Percentiles rank a stretch among this genome's conserved stretches.
Evolutionary conservation across 192 early-diverging fungal species (phyloP).

Genomic region (Mortierella claussenii): DNA sequence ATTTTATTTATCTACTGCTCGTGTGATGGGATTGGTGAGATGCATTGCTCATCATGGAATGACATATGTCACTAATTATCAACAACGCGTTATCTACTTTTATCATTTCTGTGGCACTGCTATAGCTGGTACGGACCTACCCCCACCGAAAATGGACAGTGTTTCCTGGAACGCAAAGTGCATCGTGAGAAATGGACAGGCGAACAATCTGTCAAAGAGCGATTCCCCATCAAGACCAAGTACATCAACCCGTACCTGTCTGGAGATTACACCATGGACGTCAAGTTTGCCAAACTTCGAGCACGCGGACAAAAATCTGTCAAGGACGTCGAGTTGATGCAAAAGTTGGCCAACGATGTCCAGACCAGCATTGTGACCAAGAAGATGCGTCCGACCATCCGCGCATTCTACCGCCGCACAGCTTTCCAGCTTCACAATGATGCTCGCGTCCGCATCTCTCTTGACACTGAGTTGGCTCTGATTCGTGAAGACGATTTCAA

Average conservation of each 20-base stretch:
- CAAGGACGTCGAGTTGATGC: slow-evolving; percentile 83
- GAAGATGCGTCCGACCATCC: slow-evolving; percentile 73
- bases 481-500: slow-evolving; percentile 92
- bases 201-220: slow-evolving; percentile 91
- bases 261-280: slow-evolving; percentile 79
- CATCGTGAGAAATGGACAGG: slow-evolving; percentile 53
- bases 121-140: slow-evolving; percentile 88
- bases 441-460: slow-evolving; percentile 90
- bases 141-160: slow-evolving; percentile 68
- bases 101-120: background rate
- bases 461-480: slow-evolving; percentile 96
- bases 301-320: slow-evolving; percentile 76
- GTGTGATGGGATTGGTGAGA: background rate
- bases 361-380: slow-evolving; percentile 73
- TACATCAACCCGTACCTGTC: slow-evolving; percentile 86
- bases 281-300: slow-evolving; percentile 82
- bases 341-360: slow-evolving; percentile 79
- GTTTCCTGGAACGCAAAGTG: slow-evolving; percentile 80
- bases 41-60: too few species aligned
- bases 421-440: slow-evolving; percentile 98
- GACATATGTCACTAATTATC: background rate
- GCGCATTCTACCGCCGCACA: slow-evolving; percentile 97
- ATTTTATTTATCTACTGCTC: background rate
- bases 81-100: background rate
- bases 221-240: slow-evolving; percentile 95